Percentiles rank a stretch among this genome's conserved stretches.
Conservation (phyloP, 2,329 filamentous ascomycete genomes). For the Fusarium protoensiforme region DNA sequence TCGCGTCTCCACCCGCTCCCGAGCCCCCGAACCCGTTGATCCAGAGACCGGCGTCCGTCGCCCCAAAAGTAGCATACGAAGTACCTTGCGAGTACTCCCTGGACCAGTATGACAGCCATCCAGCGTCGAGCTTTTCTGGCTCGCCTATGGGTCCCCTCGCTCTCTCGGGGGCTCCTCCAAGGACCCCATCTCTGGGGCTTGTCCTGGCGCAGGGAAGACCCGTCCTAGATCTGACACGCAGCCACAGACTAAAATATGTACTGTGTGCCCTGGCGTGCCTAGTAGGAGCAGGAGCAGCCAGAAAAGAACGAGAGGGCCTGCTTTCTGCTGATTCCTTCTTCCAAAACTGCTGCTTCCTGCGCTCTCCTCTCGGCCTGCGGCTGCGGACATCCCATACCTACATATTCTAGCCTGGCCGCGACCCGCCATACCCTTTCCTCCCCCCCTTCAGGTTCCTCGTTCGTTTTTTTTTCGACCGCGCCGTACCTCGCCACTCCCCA, state of each 20-base stretch:
- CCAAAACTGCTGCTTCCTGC: neutral
- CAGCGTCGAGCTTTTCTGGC: slow-evolving; percentile 25
- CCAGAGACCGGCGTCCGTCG: slow-evolving; percentile 32
- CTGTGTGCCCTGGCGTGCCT: slow-evolving; percentile 27
- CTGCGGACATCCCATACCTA: slow-evolving; percentile 9
- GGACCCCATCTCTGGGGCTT: slow-evolving; percentile 31
- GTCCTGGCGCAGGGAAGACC: slow-evolving; percentile 40
- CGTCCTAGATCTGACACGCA: slow-evolving; percentile 45
- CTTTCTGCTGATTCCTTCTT: slow-evolving; percentile 1
- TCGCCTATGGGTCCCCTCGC: slow-evolving; percentile 12
- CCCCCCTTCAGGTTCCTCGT: neutral
- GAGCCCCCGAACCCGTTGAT: slow-evolving; percentile 46
- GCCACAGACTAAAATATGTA: slow-evolving; percentile 38
- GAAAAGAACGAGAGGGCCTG: slow-evolving; percentile 26
- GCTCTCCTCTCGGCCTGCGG: neutral
- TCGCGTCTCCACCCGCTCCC: slow-evolving; percentile 44
- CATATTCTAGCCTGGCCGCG: slow-evolving; percentile 12
- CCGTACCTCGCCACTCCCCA: slow-evolving; percentile 26
- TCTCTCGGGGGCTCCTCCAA: slow-evolving; percentile 3
- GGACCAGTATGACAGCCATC: slow-evolving; percentile 17
- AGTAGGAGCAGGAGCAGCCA: neutral
- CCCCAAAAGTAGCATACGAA: slow-evolving; percentile 28
- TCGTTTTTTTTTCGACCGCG: neutral
- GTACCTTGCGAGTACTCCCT: slow-evolving; percentile 30
- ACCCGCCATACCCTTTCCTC: slow-evolving; percentile 1